Evolutionary conservation across 257 asterid species (phyloP).

Genomic region (Apocynum venetum): DNA sequence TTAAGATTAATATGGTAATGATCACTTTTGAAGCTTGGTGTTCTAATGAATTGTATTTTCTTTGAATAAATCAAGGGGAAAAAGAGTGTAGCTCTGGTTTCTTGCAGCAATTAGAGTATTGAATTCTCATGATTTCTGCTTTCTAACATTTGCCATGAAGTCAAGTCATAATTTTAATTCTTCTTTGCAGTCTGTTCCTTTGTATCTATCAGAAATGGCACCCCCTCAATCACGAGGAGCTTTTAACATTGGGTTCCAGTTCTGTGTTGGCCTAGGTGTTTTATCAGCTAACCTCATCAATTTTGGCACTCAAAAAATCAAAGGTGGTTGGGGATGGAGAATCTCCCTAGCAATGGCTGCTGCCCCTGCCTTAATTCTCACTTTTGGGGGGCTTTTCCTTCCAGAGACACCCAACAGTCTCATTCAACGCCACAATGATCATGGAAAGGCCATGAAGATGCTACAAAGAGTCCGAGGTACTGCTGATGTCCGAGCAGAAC

Average conservation of each 20-base stretch:
- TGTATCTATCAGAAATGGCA: constrained; percentile 71
- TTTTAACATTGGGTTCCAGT: constrained; percentile 45
- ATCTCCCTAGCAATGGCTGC: constrained; percentile 42
- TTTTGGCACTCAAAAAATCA: constrained; percentile 38
- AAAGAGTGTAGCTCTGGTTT: too few relatives aligned
- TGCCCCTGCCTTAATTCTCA: constrained; percentile 31
- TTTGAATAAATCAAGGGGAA: too few relatives aligned
- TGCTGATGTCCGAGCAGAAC: constrained; percentile 37
- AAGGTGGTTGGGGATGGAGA: constrained; percentile 71
- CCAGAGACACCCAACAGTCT: constrained; percentile 62
- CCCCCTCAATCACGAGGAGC: constrained; percentile 50
- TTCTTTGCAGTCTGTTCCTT: constrained; percentile 43
- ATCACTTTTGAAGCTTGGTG: too few relatives aligned
- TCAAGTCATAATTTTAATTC: background rate
- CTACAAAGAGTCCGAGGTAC: constrained; percentile 48
- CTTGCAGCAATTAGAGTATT: too few relatives aligned
- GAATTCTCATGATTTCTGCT: too few relatives aligned
- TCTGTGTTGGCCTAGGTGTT: constrained; percentile 41
- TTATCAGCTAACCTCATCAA: constrained; percentile 43
- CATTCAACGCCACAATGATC: constrained; percentile 30
- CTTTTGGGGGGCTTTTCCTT: constrained; percentile 37
- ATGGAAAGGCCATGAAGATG: constrained; percentile 28
- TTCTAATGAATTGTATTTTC: too few relatives aligned
- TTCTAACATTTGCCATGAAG: too few relatives aligned
- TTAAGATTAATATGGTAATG: too few relatives aligned